Evolutionary conservation across 371 early-diverging fungal genomes (phyloP).

Genomic region (Gilbertella persicaria): DNA sequence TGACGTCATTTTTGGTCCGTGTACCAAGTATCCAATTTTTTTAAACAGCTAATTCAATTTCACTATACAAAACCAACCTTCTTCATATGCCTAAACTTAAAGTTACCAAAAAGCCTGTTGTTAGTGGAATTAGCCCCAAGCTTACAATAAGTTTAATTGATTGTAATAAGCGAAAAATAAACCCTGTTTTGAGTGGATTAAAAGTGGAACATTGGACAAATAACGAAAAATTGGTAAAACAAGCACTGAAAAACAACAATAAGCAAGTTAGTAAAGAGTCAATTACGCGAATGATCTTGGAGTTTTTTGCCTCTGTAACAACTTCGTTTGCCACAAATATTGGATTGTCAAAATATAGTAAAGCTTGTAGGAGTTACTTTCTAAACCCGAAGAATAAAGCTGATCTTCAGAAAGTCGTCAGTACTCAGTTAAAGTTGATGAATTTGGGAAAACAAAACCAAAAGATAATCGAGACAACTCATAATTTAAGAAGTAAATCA

Average conservation of each 20-base stretch:
- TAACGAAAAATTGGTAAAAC: not conserved
- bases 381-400: no score
- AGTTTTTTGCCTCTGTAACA: no score
- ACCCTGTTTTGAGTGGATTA: conserved; percentile 5
- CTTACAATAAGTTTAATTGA: not conserved
- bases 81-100: not conserved
- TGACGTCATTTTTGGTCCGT: not conserved
- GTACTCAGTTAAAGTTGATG: no score
- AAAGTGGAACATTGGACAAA: conserved; percentile 3
- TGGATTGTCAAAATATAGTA: no score
- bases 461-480: not conserved
- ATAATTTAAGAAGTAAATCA: not conserved
- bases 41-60: no score
- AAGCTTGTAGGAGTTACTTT: no score
- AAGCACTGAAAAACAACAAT: no score
- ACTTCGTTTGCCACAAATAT: no score
- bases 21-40: no score
- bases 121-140: conserved; percentile 1
- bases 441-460: no score
- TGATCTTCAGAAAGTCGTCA: no score
- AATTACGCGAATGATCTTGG: not conserved
- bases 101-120: not conserved
- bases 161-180: not conserved
- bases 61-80: no score
- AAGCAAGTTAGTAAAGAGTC: not conserved